Evolutionary conservation across 2,329 filamentous ascomycete species (phyloP), one percentile per base, ranked within the genome.

Genomic region (Ascochyta fabae): DNA sequence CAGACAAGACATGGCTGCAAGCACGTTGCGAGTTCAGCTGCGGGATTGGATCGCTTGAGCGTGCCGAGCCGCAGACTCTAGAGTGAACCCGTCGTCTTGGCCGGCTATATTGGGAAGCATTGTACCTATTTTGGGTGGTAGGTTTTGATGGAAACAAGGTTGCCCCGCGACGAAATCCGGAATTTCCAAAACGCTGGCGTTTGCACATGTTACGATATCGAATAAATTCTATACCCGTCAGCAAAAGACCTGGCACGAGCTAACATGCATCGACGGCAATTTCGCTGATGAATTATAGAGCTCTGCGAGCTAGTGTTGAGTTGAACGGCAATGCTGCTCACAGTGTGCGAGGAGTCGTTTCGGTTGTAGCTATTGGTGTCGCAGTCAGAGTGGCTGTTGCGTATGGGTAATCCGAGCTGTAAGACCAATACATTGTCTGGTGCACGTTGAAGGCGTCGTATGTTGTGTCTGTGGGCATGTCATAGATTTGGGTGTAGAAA

Each of bases 401-500:
- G 9, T 16, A 27, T 15, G 23, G 39, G 13, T 39, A 9, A 9
- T 22, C 9, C 24, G 36, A 23, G 22, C 8, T 15, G 22, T 16
- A 13, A 2, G 8, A 13, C 4, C 9, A 10, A 39, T 5, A 15
- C 8, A 0, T 23, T 10, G 22, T 10, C n/a, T 23, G 13, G 16
- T 39, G 10, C 16, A 16, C 5, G 15, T 41, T 12, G 24, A 27
- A 24, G 12, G 13, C 1, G 19, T n/a, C 2, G 2, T 31, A n/a
- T 22, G 24, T 7, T 15, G 19, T 22, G 19, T 51, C 19, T 24
- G 6, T 33, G 24, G 24, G 8, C 13, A 43, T 27, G 34, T 27
- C 23, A 41, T 50, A 24, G n/a, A 49, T 41, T 55, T 23, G n/a
- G 36, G 24, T 46, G 41, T 34, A 46, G 24, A 24, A 36, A 35